These are phyloP conservation scores for Xylariaceae sp. DNA, from an alignment of 2,329 filamentous ascomycete species.

Conservation along the genomic window DNA sequence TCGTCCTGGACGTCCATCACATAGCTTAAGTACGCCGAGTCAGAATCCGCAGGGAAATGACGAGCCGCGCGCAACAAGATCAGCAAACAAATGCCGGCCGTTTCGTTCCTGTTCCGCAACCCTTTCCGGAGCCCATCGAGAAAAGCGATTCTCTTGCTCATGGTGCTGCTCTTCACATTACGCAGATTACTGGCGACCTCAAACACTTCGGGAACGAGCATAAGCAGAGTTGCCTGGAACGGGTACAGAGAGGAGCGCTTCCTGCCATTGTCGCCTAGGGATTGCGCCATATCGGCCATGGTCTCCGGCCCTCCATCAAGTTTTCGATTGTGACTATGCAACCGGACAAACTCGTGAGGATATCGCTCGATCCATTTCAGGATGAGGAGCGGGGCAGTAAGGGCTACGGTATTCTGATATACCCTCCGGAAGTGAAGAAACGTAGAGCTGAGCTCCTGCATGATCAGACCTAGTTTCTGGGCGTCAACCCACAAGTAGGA, in stretches of 20 bases:
- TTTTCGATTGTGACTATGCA: constrained; percentile 57
- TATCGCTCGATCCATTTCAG: constrained; percentile 63
- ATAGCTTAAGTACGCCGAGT: constrained; percentile 62
- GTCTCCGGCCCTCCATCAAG: constrained; percentile 65
- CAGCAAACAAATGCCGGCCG: constrained; percentile 63
- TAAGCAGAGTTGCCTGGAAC: constrained; percentile 58
- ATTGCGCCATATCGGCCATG: constrained; percentile 65
- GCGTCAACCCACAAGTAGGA: constrained; percentile 63
- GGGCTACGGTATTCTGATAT: constrained; percentile 61
- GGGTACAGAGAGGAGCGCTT: constrained; percentile 56
- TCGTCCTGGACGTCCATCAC: constrained; percentile 68
- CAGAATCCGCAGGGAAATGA: constrained; percentile 60
- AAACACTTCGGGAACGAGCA: constrained; percentile 65
- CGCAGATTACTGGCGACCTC: constrained; percentile 65
- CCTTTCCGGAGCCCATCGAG: constrained; percentile 61
- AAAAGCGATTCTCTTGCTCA: constrained; percentile 64
- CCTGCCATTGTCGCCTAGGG: constrained; percentile 54
- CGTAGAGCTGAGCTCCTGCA: constrained; percentile 63
- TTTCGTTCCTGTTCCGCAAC: constrained; percentile 60
- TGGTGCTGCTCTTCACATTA: constrained; percentile 57
- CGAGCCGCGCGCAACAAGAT: constrained; percentile 59
- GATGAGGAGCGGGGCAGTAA: constrained; percentile 60
- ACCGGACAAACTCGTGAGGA: constrained; percentile 60
- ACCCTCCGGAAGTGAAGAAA: constrained; percentile 63
- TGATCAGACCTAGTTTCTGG: constrained; percentile 55